These are phyloP conservation scores for Fusarium robinianum DNA, from an alignment of 2,329 filamentous ascomycete genomes.

Conservation along the genomic window DNA sequence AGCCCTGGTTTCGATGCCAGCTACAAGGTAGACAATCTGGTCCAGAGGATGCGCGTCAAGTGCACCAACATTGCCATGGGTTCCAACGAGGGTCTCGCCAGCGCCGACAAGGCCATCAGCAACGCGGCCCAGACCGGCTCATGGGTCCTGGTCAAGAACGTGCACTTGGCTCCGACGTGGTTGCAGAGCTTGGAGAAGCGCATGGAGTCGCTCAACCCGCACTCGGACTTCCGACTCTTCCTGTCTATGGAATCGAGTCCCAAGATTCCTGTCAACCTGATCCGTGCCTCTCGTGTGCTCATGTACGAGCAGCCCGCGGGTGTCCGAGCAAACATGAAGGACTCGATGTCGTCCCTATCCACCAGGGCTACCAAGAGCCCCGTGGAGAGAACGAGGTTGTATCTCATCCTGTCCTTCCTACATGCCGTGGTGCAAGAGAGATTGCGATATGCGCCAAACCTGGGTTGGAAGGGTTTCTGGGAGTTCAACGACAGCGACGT, in stretches of 20 bases:
- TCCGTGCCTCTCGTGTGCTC: slow-evolving; percentile 89
- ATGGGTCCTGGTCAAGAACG: slow-evolving; percentile 99
- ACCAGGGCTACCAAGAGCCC: slow-evolving; percentile 77
- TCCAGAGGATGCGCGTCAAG: slow-evolving; percentile 77
- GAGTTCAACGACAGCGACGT: slow-evolving; percentile 99
- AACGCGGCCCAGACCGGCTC: slow-evolving; percentile 89
- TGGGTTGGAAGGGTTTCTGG: slow-evolving; percentile 99
- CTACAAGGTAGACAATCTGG: slow-evolving; percentile 97
- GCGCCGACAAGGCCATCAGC: slow-evolving; percentile 92
- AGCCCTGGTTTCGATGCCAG: slow-evolving; percentile 97
- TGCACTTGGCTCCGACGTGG: slow-evolving; percentile 95
- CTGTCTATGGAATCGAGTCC: slow-evolving; percentile 96
- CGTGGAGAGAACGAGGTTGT: slow-evolving; percentile 87
- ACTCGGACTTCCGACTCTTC: slow-evolving; percentile 92
- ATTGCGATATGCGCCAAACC: slow-evolving; percentile 86
- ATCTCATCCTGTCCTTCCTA: slow-evolving; percentile 89
- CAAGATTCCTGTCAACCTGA: slow-evolving; percentile 94
- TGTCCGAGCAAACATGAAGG: slow-evolving; percentile 97
- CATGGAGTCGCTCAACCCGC: slow-evolving; percentile 91
- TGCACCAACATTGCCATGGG: slow-evolving; percentile 99
- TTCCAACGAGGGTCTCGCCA: slow-evolving; percentile 90
- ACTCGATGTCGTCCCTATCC: slow-evolving; percentile 84
- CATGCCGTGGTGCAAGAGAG: slow-evolving; percentile 96
- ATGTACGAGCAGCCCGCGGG: slow-evolving; percentile 99
- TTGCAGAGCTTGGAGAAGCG: slow-evolving; percentile 96